Percentiles rank a stretch among this genome's conserved stretches.
phyloP scores from a whole-genome alignment of 345 rosid genomes.

The Euphorbia pulcherrima region DNA sequence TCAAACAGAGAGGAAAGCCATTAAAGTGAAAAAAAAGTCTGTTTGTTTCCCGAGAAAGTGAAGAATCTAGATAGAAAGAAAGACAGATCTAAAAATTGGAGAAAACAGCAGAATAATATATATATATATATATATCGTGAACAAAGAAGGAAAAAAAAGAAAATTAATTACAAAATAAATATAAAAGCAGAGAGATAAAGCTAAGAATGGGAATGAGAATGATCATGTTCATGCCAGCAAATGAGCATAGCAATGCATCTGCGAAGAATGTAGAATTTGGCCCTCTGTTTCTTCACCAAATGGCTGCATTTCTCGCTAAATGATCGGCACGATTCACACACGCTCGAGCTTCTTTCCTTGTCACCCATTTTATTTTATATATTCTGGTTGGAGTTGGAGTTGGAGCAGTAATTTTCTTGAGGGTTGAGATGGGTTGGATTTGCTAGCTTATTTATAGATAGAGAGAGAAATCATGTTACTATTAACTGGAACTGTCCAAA shows the following conservation, averaged over 20 bases:
- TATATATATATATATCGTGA: no score
- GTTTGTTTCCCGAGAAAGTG: not conserved
- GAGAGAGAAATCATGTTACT: not conserved
- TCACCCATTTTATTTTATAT: no score
- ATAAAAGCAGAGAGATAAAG: not conserved
- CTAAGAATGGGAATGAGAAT: not conserved
- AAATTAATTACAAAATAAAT: not conserved
- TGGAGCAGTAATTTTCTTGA: conserved; percentile 10
- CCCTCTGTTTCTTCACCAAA: conserved; percentile 68
- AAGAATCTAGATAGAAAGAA: not conserved
- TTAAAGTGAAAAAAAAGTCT: not conserved
- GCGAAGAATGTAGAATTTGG: conserved; percentile 72
- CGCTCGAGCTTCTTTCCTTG: conserved; percentile 17
- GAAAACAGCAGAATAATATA: not conserved
- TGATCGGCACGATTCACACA: conserved; percentile 50
- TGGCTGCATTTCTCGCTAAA: conserved; percentile 72
- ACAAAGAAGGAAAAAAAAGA: no score
- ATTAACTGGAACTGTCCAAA: no score
- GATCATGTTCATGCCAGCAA: conserved; percentile 55
- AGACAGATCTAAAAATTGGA: not conserved
- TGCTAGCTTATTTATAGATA: conserved; percentile 16
- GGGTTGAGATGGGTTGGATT: not conserved
- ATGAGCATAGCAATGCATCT: conserved; percentile 76
- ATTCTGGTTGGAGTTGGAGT: no score
- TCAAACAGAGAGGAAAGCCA: not conserved